Evolutionary conservation across 148 eudicot species (phyloP).

Genomic region (Cornus controversa): DNA sequence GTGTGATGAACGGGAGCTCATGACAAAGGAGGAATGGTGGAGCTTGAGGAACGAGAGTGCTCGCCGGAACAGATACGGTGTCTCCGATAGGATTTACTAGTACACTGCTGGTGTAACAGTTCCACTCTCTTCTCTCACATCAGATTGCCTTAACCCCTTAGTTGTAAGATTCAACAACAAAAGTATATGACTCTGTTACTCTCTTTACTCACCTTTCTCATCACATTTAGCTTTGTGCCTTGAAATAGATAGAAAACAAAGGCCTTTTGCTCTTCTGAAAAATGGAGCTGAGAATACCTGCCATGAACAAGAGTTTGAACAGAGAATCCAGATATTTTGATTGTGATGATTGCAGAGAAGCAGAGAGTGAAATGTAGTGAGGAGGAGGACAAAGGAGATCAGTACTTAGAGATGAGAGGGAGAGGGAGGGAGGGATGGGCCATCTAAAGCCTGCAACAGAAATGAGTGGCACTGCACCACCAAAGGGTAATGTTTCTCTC

Average conservation of each 20-base stretch:
- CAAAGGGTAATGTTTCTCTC: conserved; percentile 25
- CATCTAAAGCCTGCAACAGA: conserved; percentile 52
- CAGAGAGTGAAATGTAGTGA: conserved; percentile 21
- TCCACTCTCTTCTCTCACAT: background rate
- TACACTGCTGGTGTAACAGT: conserved; percentile 4
- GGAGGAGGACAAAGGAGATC: conserved; percentile 23
- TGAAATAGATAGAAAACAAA: conserved; percentile 20
- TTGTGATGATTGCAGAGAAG: conserved; percentile 46
- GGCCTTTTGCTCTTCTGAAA: conserved; percentile 18
- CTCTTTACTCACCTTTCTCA: conserved; percentile 30
- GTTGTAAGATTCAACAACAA: background rate
- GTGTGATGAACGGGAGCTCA: too few relatives aligned
- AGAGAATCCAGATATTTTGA: conserved; percentile 34
- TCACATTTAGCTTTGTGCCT: conserved; percentile 22
- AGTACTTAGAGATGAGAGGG: conserved; percentile 11
- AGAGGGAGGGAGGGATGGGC: conserved; percentile 27
- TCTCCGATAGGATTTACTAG: too few relatives aligned
- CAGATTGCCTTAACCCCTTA: conserved; percentile 4
- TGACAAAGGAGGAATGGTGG: too few relatives aligned
- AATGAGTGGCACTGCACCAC: conserved; percentile 71
- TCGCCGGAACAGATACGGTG: too few relatives aligned
- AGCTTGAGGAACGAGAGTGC: too few relatives aligned
- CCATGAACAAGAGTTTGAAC: conserved; percentile 44
- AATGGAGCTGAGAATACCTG: conserved; percentile 21
- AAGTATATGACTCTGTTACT: conserved; percentile 11